Evolutionary conservation across 1,284 basidiomycete species (phyloP), one percentile per base, ranked within the genome.

Genomic region (Papiliotrema flavescens): DNA sequence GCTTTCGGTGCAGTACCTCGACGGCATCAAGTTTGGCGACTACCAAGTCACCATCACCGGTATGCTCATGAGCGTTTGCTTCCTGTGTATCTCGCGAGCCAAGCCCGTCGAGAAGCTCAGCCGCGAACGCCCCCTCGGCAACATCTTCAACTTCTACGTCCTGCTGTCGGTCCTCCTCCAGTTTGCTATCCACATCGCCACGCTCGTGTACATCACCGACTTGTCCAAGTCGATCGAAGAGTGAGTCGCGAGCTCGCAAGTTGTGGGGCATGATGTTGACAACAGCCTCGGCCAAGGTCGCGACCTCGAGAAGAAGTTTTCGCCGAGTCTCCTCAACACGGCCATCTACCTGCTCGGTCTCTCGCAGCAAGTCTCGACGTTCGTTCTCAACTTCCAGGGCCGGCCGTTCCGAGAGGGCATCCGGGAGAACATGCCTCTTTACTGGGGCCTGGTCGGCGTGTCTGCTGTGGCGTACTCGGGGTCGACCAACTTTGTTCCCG

Each of bases 1-100:
- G 74, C 80, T 97, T 59, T 92, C 89, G 65, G 94, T 97, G 23
- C 92, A 95, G 75, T 96, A 97, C 71, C 81, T 97, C 17, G 92
- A 97, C 62, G 94, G 93, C 24, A 95, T 97, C 82, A 97, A 97
- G 77, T 96, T 92, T 75, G 94, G 94, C 24, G 93, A 97, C 74
- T 97, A 97, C 72, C 90, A 95, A 70, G 86, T 92, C 19, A 93
- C 90, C 1, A 85, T 94, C 57, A 92, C 86, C 1, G 91, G 93
- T 22, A 92, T 96, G 85, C 80, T 96, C 68, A 95, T 96, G 92
- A 91, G 89, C 28, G 89, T 96, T 26, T 97, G 93, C 76, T 97
- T 97, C 84, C 79, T 95, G 74, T 96, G 90, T 72, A 96, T 96
- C 59, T 96, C 92, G 43, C 84, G 92, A 9, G 93, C 92, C n/a